phyloP scores from a whole-genome alignment of 495 filamentous ascomycete genomes.

The Penicillium dipodomyicola region DNA sequence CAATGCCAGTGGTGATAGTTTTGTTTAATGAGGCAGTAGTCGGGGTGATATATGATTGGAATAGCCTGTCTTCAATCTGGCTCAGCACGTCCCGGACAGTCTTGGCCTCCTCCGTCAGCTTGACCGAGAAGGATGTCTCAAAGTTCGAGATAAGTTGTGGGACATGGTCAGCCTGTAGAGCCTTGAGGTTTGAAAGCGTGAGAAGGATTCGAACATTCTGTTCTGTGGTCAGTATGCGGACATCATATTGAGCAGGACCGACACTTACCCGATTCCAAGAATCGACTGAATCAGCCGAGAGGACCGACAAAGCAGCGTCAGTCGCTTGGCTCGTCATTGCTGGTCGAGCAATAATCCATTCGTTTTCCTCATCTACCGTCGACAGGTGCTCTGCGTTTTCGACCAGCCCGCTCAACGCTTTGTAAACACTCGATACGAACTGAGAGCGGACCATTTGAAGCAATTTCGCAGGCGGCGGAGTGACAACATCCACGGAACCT shows the following conservation, averaged over 20 bases:
- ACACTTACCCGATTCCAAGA: constrained; percentile 66
- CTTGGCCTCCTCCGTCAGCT: constrained; percentile 85
- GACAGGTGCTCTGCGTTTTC: constrained; percentile 82
- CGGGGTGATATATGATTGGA: constrained; percentile 83
- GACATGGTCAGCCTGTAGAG: constrained; percentile 71
- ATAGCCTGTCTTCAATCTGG: constrained; percentile 85
- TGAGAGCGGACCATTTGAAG: constrained; percentile 80
- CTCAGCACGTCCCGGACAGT: constrained; percentile 83
- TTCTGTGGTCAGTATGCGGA: constrained; percentile 19
- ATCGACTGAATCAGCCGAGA: constrained; percentile 58
- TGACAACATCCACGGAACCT: constrained; percentile 68
- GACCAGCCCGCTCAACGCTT: constrained; percentile 87
- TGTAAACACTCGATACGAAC: constrained; percentile 90
- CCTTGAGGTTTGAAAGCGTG: constrained; percentile 84
- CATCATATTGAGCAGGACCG: background rate
- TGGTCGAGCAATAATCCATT: constrained; percentile 39
- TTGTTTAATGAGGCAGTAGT: constrained; percentile 58
- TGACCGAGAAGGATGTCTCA: constrained; percentile 84
- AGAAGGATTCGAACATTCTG: constrained; percentile 90
- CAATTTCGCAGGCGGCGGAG: constrained; percentile 77
- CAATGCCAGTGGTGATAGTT: constrained; percentile 69
- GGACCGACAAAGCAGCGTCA: constrained; percentile 35
- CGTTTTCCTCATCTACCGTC: constrained; percentile 59
- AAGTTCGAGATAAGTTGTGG: constrained; percentile 82
- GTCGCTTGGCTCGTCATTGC: constrained; percentile 27